Conservation (phyloP, 495 filamentous ascomycete genomes). For the Monascus purpureus region DNA sequence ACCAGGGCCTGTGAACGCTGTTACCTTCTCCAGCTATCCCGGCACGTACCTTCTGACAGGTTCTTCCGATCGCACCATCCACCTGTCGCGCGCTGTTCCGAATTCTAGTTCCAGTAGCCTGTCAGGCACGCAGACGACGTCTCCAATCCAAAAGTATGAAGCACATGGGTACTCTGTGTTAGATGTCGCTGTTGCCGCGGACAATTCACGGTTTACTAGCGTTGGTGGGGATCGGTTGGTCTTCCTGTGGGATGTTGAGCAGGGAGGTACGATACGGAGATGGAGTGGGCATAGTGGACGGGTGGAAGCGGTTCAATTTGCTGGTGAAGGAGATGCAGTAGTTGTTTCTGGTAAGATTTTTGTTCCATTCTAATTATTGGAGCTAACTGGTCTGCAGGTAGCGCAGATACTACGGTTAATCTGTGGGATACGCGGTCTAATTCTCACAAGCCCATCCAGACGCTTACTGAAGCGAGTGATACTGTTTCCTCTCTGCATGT, state of each 20-base stretch:
- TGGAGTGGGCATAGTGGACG: constrained; percentile 61
- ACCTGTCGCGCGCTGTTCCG: constrained; percentile 58
- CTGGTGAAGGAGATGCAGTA: constrained; percentile 51
- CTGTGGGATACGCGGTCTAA: constrained; percentile 68
- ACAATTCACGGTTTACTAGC: constrained; percentile 71
- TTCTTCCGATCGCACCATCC: constrained; percentile 68
- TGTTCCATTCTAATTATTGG: neutral
- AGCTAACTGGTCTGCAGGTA: constrained; percentile 35
- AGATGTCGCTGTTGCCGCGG: constrained; percentile 53
- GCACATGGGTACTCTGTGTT: constrained; percentile 88
- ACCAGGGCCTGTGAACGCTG: constrained; percentile 28
- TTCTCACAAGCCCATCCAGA: constrained; percentile 57
- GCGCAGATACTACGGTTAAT: constrained; percentile 68
- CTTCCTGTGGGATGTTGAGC: constrained; percentile 86
- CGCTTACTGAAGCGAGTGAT: constrained; percentile 65
- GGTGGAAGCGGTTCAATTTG: constrained; percentile 68
- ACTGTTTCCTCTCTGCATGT: constrained; percentile 49
- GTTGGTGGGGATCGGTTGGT: constrained; percentile 79
- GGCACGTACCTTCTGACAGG: constrained; percentile 60
- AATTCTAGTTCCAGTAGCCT: constrained; percentile 22
- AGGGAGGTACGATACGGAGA: constrained; percentile 56
- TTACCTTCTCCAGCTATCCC: constrained; percentile 26
- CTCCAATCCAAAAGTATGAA: constrained; percentile 70
- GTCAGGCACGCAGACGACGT: constrained; percentile 20
- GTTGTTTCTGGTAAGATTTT: constrained; percentile 44